Evolutionary conservation across 2,329 filamentous ascomycete genomes (phyloP), one percentile per base, ranked within the genome.

Genomic region (Penicillium freii): DNA sequence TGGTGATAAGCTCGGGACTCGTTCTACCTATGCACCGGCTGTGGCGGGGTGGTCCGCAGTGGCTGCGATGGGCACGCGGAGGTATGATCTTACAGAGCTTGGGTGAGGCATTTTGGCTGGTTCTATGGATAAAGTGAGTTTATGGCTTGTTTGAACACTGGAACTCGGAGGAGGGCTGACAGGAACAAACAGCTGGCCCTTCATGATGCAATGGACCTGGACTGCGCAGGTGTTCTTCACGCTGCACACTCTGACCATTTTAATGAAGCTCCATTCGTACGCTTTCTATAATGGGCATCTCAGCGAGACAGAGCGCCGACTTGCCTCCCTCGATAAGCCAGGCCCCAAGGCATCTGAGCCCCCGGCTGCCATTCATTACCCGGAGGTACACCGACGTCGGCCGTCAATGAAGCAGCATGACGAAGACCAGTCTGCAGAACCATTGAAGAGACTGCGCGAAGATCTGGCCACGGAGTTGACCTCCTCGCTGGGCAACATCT

Each of bases 241-340:
- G 11, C 81, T 99, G 34, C 94, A 99, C 75, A 88, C 92, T 43
- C 86, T 99, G 76, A 88, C 91, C 8, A 82, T 99, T 21, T 86
- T 97, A 50, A 99, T 99, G 94, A 99, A 99, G 81, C 94, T 97
- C 86, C 94, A 99, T 74, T 97, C 92, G 6, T 99, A 96, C 71
- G 90, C 91, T 25, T 99, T 97, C 75, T 99, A 99, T 79, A 97
- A 97, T 68, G 94, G 94, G 11, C 94, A 99, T 74, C 81, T 99
- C 17, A 90, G 89, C 65, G 91, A 94, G 73, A 95, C 91, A 0
- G 85, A 95, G 73, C 87, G 88, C 70, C 87, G 91, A 11, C 81
- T 99, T 13, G 85, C 84, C 55, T 86, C 86, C 40, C 86, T 99
- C 34, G 94, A 99, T 73, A 91, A 92, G 2, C 82, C 84, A n/a